Percentiles rank a stretch among this genome's conserved stretches.
Evolutionary conservation across 225 moss, liverwort and hornwort species (phyloP).

Genomic region (Pleurozium schreberi): DNA sequence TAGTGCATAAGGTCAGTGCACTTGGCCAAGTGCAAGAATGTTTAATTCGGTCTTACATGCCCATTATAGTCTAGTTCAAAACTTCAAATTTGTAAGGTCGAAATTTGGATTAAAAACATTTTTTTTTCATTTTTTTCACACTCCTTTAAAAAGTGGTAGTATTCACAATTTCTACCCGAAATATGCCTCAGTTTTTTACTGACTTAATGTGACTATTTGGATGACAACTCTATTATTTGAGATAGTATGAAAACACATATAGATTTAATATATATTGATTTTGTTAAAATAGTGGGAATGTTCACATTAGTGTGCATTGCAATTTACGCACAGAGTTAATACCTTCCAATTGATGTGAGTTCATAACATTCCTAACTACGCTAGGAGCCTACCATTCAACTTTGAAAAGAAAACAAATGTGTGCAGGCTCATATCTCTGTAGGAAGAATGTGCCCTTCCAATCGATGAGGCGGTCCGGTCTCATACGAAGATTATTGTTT

Average conservation of each 20-base stretch:
- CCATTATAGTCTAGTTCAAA: background rate
- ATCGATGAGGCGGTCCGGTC: background rate
- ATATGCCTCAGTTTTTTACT: background rate
- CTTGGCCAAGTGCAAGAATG: too few species aligned
- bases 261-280: background rate
- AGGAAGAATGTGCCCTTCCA: background rate
- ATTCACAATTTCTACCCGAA: background rate
- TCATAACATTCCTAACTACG: background rate
- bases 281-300: background rate
- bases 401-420: background rate
- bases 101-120: background rate
- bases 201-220: background rate
- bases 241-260: background rate
- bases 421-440: background rate
- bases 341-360: background rate
- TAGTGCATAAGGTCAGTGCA: too few species aligned
- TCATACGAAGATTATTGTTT: background rate
- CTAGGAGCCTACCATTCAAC: background rate
- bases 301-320: background rate
- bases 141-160: accelerated
- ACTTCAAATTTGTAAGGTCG: background rate
- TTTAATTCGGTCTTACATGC: too few species aligned
- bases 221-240: background rate
- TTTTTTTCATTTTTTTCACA: background rate
- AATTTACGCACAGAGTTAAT: background rate